Base-by-base conservation (phyloP, 345 rosid genomes). In the Fremontodendron californicum region DNA sequence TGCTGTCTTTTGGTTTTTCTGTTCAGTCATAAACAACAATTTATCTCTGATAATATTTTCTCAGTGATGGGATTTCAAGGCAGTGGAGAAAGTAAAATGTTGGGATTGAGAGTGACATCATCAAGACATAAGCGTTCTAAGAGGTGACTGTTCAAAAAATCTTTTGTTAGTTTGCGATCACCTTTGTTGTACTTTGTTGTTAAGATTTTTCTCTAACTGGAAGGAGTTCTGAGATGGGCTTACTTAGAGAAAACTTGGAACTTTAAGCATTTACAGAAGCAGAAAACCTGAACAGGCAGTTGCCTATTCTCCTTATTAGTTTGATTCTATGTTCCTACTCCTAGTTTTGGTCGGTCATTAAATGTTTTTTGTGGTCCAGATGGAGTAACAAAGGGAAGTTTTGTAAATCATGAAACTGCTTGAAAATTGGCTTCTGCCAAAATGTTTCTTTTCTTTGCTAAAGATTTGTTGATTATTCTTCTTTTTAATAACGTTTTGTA, bases 111-210 rank as follows among this genome's bases (percentile, higher is more conserved):
- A 78, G 77, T 84, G 86, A 80, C 80, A 69, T 75, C 82, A 62
- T 73, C 87, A 11, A 74, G 71, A 57, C 96, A 96, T 87, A 89
- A 88, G 85, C 96, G 98, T 87, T 90, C 95, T 68, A 90, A 91
- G 86, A 93, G 99, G 99, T 96, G 82, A 46, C 65, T 75, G 45
- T 49, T 52, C 75, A 13, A n/a, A 60, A 60, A 71, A 52, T 46
- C 43, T 78, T 78, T 77, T 70, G 82, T 77, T 81, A 37, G 70
- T 73, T 85, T 82, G 81, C 61, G 73, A 57, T 80, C 69, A 76
- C 67, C 19, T 33, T 71, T 71, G 16, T 33, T 71, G 27, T 11
- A 33, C 21, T 31, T 2, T 33, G 23, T 33, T 51, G 75, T 71
- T 51, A 51, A 51, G 45, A 55, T 71, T 51, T 10, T 71, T 51